Evolutionary conservation across 73 alveolate genomes (phyloP).

Genomic region (Paramecium caudatum): DNA sequence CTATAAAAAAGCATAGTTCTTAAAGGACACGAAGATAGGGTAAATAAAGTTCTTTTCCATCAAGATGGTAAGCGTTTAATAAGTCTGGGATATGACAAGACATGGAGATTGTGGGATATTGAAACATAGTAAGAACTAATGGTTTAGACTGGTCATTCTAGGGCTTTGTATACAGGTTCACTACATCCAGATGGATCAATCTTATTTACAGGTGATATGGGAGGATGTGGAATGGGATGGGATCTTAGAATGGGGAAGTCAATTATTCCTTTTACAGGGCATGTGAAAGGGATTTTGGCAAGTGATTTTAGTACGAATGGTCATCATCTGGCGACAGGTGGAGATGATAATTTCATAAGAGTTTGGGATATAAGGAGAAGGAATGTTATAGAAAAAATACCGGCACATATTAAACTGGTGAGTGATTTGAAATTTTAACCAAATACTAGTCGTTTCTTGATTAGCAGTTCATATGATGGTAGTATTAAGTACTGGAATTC

Average conservation of each 20-base stretch:
- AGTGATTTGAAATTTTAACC: slow-evolving; percentile 87
- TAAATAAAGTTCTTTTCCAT: slow-evolving; percentile 93
- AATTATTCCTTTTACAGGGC: slow-evolving; percentile 87
- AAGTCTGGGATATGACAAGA: slow-evolving; percentile 94
- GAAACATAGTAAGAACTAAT: slow-evolving; percentile 84
- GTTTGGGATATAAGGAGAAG: slow-evolving; percentile 98
- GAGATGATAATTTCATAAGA: slow-evolving; percentile 96
- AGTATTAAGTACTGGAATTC: slow-evolving; percentile 85
- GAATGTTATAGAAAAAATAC: slow-evolving; percentile 84
- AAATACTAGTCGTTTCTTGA: slow-evolving; percentile 74
- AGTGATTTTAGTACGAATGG: slow-evolving; percentile 92
- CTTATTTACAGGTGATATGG: slow-evolving; percentile 96
- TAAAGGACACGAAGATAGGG: slow-evolving; percentile 98
- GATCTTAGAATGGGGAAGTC: slow-evolving; percentile 97
- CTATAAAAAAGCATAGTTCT: slow-evolving; percentile 79
- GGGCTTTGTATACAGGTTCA: slow-evolving; percentile 90
- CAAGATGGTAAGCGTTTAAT: slow-evolving; percentile 91
- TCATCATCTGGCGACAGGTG: slow-evolving; percentile 93
- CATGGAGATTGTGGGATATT: slow-evolving; percentile 97
- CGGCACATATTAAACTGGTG: slow-evolving; percentile 95
- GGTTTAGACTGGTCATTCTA: slow-evolving; percentile 97
- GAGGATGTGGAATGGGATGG: slow-evolving; percentile 96
- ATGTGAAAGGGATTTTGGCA: slow-evolving; percentile 90
- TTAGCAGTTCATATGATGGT: slow-evolving; percentile 86
- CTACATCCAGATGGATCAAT: slow-evolving; percentile 97